Base-by-base conservation (phyloP, 805 yeast genomes). In the Saturnispora bothae region DNA sequence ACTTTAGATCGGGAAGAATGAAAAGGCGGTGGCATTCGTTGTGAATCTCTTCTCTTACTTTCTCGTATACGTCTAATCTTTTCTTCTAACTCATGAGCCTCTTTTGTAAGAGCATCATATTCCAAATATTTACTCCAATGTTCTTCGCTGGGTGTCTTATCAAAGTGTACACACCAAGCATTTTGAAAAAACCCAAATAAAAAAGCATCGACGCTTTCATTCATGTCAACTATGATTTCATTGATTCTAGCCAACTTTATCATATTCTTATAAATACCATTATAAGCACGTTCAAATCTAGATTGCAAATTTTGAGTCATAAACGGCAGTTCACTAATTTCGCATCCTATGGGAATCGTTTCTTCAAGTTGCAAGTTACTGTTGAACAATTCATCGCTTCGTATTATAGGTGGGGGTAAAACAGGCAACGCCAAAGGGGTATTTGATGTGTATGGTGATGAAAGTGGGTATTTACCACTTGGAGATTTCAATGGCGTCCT, bases 131-230 rank as follows among this genome's bases (percentile, higher is more conserved):
- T 47, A 19, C 28, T 38, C 53, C 52, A 44, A 6, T 50, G 48
- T 25, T 48, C 48, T 3, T 43, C 37, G 5, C 43, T 49, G 1
- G 59, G 55, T 3, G 54, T 43, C 34, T 56, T 53, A 16, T 63
- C 60, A 48, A 83, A 83, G 50, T 82, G 86, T 20, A 81, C 81
- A 58, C 95, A 83, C 79, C 92, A 85, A 44, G 94, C 88, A 50
- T 86, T 84, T 57, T 84, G 76, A 52, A 80, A 74, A 35, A 85
- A 59, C 2, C 95, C 95, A 50, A 82, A 83, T 37, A 85, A 53
- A 39, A 85, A 76, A 28, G 88, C 44, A 8, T 53, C 76, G 48
- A 86, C 73, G 2, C 84, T 72, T 56, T 85, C 96, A 52, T 84
- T 84, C 56, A 86, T 78, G 21, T 66, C 62, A 3, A 68, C 66